Evolutionary conservation across 1,284 basidiomycete species (phyloP), one percentile per base, ranked within the genome.

Genomic region (Rhodotorula sp.): DNA sequence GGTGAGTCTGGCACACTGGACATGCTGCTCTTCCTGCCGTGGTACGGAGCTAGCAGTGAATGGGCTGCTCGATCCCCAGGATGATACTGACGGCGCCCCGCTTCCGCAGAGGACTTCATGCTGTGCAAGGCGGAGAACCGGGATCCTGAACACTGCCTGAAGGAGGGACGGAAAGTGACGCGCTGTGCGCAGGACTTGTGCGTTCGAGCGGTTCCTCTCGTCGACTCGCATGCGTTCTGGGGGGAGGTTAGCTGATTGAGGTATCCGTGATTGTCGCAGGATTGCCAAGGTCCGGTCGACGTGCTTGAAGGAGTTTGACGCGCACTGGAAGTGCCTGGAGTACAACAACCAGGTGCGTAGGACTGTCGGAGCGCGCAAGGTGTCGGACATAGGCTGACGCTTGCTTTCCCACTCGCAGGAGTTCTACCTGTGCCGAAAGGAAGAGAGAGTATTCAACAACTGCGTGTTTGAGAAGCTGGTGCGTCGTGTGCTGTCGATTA

Each of bases 241-340:
- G 29, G 1, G 19, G 30, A 4, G 46, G 19, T 1, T 1, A 44
- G 34, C 30, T 49, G 47, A 36, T 2, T 34, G 11, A 17, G 30
- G 49, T 17, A 1, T 30, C 19, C 19, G 2, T 36, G 36, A 39
- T 15, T 52, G 17, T 7, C 24, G 57, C 72, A 97, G 95, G 73
- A 92, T 99, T 74, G 86, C 83, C 71, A 97, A 96, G 85, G 89
- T 99, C 85, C 85, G 92, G 72, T 91, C 95, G 81, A 91, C 90
- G 81, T 99, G 96, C 80, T 81, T 90, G 73, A 84, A 88, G 73
- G 88, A 94, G 79, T 99, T 94, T 79, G 89, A 97, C 76, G 86
- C 87, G 29, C 96, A 99, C 81, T 99, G 93, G 93, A 84, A 90
- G 74, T 99, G 96, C 81, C 83, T 99, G 74, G 96, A 99, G 82